Conservation (phyloP, 441 rosid genomes). For the Erodium trifolium region DNA sequence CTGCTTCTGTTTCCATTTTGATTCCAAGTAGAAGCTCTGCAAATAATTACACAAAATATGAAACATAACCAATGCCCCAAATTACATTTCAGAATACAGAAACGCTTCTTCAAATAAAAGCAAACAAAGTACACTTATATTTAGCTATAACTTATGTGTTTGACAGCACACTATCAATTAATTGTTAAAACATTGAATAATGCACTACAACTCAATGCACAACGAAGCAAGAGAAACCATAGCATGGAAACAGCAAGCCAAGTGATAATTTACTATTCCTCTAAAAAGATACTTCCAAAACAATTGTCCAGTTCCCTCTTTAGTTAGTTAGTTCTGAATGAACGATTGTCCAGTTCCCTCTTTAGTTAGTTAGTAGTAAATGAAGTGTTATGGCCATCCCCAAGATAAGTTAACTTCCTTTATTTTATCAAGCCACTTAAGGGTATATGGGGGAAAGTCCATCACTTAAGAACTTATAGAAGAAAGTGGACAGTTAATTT, state of each 20-base stretch:
- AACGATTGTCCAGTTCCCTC: no score
- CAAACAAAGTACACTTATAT: background rate
- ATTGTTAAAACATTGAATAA: background rate
- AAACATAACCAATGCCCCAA: slow-evolving; percentile 11
- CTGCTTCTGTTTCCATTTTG: slow-evolving; percentile 61
- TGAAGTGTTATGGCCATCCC: background rate
- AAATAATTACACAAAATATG: slow-evolving; percentile 22
- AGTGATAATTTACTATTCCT: background rate
- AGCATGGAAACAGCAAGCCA: slow-evolving; percentile 3
- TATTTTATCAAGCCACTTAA: no score
- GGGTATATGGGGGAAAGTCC: no score
- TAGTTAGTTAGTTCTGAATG: background rate
- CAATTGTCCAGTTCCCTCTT: no score
- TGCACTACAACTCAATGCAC: background rate
- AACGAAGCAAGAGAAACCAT: slow-evolving; percentile 1
- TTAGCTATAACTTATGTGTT: background rate
- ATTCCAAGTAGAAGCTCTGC: slow-evolving; percentile 79
- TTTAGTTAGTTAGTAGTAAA: no score
- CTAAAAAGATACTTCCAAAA: background rate
- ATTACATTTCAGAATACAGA: slow-evolving; percentile 7
- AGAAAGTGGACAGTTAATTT: no score
- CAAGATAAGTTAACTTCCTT: no score
- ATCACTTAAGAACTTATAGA: no score
- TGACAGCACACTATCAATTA: background rate
- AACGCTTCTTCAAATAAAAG: background rate